Evolutionary conservation across 2,329 filamentous ascomycete species (phyloP), one percentile per base, ranked within the genome.

Genomic region (Trichoderma citrinoviride): DNA sequence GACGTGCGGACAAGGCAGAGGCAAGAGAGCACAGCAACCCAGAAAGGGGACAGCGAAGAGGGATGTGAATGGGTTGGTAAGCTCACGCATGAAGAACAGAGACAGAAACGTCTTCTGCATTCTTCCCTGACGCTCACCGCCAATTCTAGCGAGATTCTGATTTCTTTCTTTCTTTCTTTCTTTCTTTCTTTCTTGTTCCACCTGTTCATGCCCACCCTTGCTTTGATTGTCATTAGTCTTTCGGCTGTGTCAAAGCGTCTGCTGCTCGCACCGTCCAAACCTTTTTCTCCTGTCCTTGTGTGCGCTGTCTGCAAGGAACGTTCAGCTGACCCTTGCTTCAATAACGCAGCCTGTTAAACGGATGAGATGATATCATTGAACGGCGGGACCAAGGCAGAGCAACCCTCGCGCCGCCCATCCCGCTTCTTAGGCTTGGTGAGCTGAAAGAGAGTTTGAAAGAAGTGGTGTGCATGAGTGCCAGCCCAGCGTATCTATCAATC

Each of bases 281-380:
- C 33, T 53, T 43, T 44, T 41, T 40, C 23, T 49, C 52, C 29
- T 15, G 29, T 33, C 47, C 44, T 64, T 37, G 62, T 21, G 55
- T 47, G 55, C 46, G 19, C n/a, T 21, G 23, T 46, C 55, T 65
- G 63, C 63, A 65, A 61, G 63, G 55, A 43, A 60, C 55, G 27
- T 43, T 49, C 40, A 43, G n/a, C 40, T 49, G 57, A 65, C 27
- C 63, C 55, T 49, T 65, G 47, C 46, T 58, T 44, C 41, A 27
- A 72, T 73, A 53, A 53, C 27, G 63, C 72, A 49, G 27, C 47
- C 37, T 37, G 40, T 25, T 19, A 37, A 23, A 37, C 33, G 14
- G 12, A 37, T 14, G 10, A 37, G 3, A 37, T 14, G 5, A 10
- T 37, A 33, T 7, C 7, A 58, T 21, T 23, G n/a, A 17, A 37